A percentile compares a stretch with the other conserved stretches of the same genome.
phyloP scores from a whole-genome alignment of 305 asterid genomes.

The Fraxinus sp. region DNA sequence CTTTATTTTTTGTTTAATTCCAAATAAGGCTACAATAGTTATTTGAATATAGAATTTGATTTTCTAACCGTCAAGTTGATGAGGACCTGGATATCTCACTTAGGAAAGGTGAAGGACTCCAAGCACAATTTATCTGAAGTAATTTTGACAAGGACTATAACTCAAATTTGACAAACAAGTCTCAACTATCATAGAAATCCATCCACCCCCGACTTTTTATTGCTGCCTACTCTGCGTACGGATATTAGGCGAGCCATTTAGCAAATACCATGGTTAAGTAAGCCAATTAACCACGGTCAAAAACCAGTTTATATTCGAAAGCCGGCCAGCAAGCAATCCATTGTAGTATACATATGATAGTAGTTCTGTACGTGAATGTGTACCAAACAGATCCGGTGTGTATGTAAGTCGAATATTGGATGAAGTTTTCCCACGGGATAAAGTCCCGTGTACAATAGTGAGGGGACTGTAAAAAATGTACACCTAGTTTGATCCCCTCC shows the following conservation, averaged over 20 bases:
- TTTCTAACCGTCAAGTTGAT: background rate
- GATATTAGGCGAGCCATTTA: too few species aligned
- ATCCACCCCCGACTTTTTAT: too few species aligned
- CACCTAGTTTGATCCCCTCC: conserved; percentile 24
- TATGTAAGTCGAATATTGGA: too few species aligned
- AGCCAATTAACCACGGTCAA: conserved; percentile 27
- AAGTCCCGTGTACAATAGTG: too few species aligned
- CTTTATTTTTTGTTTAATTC: too few species aligned
- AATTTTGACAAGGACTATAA: background rate
- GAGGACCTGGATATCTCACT: background rate
- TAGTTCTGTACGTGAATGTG: background rate
- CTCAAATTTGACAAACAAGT: background rate
- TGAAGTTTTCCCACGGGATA: background rate
- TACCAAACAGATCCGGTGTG: too few species aligned
- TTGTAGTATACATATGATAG: background rate
- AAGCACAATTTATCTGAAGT: background rate
- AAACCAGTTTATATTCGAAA: conserved; percentile 27
- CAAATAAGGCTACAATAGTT: too few species aligned
- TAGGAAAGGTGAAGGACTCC: background rate
- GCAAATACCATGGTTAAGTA: conserved; percentile 20
- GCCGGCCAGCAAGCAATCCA: background rate
- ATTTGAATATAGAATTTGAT: background rate
- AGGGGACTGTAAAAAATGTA: too few species aligned
- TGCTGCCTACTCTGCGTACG: too few species aligned
- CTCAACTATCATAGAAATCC: background rate